Conservation (phyloP, 1,284 basidiomycete genomes). For the Fomitiporia mediterranea region DNA sequence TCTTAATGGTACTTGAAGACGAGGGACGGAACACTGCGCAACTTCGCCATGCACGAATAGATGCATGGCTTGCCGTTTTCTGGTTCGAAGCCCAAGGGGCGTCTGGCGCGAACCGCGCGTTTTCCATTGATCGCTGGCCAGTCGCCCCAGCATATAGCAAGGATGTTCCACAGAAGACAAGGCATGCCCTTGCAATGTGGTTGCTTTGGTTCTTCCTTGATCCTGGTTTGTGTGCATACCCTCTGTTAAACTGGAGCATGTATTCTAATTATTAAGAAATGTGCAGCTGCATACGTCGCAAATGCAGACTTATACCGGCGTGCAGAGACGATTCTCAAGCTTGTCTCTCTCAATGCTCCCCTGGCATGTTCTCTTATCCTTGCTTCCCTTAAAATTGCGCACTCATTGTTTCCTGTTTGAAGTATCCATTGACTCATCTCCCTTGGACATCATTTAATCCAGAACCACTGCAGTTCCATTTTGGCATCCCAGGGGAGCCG, state of each 20-base stretch:
- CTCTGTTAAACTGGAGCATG: background rate
- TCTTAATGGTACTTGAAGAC: slow-evolving; percentile 55
- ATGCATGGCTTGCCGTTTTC: slow-evolving; percentile 35
- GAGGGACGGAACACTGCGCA: slow-evolving; percentile 46
- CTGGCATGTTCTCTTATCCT: slow-evolving; percentile 38
- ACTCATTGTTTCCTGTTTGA: slow-evolving; percentile 18
- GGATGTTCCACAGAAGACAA: slow-evolving; percentile 27
- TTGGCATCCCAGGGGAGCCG: slow-evolving; percentile 4
- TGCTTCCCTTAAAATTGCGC: slow-evolving; percentile 7
- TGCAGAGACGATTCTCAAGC: slow-evolving; percentile 48
- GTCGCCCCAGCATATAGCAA: background rate
- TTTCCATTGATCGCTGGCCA: slow-evolving; percentile 33
- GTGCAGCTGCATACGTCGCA: slow-evolving; percentile 44
- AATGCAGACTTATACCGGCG: slow-evolving; percentile 39
- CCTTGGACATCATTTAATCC: slow-evolving; percentile 59
- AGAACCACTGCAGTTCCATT: slow-evolving; percentile 20
- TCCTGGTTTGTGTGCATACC: slow-evolving; percentile 42
- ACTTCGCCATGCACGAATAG: slow-evolving; percentile 35
- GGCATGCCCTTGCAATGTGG: slow-evolving; percentile 36
- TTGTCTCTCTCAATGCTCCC: slow-evolving; percentile 63
- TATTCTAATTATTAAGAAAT: background rate
- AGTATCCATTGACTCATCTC: slow-evolving; percentile 57
- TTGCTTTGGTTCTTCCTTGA: slow-evolving; percentile 49
- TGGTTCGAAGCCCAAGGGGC: slow-evolving; percentile 35
- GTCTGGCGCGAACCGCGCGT: slow-evolving; percentile 29